Base-by-base conservation (phyloP, 2,329 filamentous ascomycete species). In the Cladosporium sp. region DNA sequence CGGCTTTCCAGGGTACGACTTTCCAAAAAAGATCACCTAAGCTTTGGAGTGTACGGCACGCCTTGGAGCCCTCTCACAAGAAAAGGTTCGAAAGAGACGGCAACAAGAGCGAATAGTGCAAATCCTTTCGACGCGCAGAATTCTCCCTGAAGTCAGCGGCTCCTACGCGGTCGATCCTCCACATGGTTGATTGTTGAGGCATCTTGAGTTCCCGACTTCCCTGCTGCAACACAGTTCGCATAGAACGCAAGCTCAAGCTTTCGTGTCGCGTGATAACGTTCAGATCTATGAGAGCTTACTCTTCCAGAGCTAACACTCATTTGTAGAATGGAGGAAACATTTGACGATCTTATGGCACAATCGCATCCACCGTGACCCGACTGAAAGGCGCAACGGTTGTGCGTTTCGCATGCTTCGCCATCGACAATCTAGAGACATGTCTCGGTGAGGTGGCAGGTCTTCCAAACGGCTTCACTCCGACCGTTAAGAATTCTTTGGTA, bases 351-450 rank as follows among this genome's bases (percentile, higher is more conserved):
- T n/a, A n/a, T 15, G 13, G 38, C 7, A 41, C 4, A 34, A 34
- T 34, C 6, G 32, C 32, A 34, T n/a, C n/a, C n/a, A n/a, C n/a
- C n/a, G n/a, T 34, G 12, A 2, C 38, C 20, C 12, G 19, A 41
- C 38, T 12, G 20, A 20, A 8, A n/a, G 12, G 12, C 2, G n/a
- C 9, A 27, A 27, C 19, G 9, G 9, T 24, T 12, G 19, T 24
- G n/a, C n/a, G 11, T 24, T 18, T 9, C 32, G 12, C 38, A 41
- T n/a, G 19, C 38, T 19, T 13, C 18, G 18, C 20, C 15, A 17
- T 47, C 24, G 34, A 47, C 43, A 38, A 29, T 34, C 18, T 7
- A 29, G 34, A 47, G 34, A 47, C 43, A 45, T 37, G 43, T 45
- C 43, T 45, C 43, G 12, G 32, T 7, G 24, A 11, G 4, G 12